phyloP scores from a whole-genome alignment of 352 stramenopile species.

The Phytophthora vignae region DNA sequence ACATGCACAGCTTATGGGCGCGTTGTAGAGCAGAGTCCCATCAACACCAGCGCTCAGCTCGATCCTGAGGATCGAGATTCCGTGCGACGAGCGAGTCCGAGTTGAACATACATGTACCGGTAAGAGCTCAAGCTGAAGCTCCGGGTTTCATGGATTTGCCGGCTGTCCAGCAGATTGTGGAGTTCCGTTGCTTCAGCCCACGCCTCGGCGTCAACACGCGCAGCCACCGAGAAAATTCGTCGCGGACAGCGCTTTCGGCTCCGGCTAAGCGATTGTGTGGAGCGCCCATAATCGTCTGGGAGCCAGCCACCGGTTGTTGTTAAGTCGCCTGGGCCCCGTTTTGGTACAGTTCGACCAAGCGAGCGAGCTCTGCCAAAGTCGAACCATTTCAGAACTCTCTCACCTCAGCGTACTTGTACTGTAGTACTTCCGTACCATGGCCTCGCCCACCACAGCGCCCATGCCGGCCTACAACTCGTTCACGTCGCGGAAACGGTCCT shows the following conservation, averaged over 20 bases:
- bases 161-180: conserved; percentile 23
- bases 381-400: conserved; percentile 37
- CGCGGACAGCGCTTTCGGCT: conserved; percentile 15
- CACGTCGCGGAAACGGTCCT: conserved; percentile 38
- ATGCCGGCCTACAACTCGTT: conserved; percentile 32
- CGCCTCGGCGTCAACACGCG: conserved; percentile 15
- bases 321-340: conserved; percentile 24
- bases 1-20: neutral
- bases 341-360: neutral
- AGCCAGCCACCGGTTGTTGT: conserved; percentile 36
- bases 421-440: conserved; percentile 22
- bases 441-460: conserved; percentile 14
- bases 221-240: conserved; percentile 24
- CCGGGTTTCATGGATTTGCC: conserved; percentile 31
- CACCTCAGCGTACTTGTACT: neutral
- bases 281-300: conserved; percentile 22
- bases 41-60: conserved; percentile 2
- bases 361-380: neutral
- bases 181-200: conserved; percentile 3
- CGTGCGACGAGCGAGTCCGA: neutral
- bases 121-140: conserved; percentile 4
- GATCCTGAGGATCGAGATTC: no score
- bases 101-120: no score
- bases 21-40: conserved; percentile 2
- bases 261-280: conserved; percentile 2